These are phyloP conservation scores for Tillandsia leiboldiana DNA, from an alignment of 176 grass and related monocot genomes.

Conservation along the genomic window DNA sequence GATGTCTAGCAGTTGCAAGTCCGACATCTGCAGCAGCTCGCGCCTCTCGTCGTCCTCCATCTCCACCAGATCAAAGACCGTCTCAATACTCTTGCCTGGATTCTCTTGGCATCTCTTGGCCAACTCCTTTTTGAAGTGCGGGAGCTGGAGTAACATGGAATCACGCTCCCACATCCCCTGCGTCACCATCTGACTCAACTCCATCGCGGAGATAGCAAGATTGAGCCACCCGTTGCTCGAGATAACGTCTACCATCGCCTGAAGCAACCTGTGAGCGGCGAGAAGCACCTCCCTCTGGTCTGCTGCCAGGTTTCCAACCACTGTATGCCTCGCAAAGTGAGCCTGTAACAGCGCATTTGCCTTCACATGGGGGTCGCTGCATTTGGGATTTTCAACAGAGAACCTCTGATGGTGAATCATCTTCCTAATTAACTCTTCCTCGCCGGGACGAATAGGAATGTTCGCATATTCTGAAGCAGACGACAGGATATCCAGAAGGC, in stretches of 20 bases:
- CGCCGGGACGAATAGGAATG: slow-evolving; percentile 64
- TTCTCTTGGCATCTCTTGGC: slow-evolving; percentile 78
- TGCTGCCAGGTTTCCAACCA: slow-evolving; percentile 68
- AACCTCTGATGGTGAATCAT: slow-evolving; percentile 85
- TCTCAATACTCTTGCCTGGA: slow-evolving; percentile 49
- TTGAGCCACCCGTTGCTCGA: slow-evolving; percentile 87
- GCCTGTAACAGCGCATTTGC: slow-evolving; percentile 82
- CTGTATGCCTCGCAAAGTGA: slow-evolving; percentile 76
- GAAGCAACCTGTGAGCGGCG: slow-evolving; percentile 74
- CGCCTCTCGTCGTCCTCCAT: slow-evolving; percentile 61
- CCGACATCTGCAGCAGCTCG: slow-evolving; percentile 61
- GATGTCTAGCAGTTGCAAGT: slow-evolving; percentile 63
- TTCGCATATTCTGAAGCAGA: slow-evolving; percentile 79
- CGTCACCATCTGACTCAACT: slow-evolving; percentile 91
- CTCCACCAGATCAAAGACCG: slow-evolving; percentile 83
- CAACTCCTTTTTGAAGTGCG: slow-evolving; percentile 74
- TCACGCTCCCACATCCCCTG: slow-evolving; percentile 98
- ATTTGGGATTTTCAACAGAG: slow-evolving; percentile 84
- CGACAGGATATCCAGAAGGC: slow-evolving; percentile 74
- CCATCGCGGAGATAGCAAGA: slow-evolving; percentile 84
- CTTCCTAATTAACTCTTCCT: slow-evolving; percentile 76
- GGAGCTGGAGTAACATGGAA: slow-evolving; percentile 66
- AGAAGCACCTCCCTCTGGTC: slow-evolving; percentile 85
- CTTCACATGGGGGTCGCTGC: slow-evolving; percentile 77
- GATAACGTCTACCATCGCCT: slow-evolving; percentile 98